phyloP scores from a whole-genome alignment of 1,139 yeast genomes.

The Wickerhamiella infanticola region DNA sequence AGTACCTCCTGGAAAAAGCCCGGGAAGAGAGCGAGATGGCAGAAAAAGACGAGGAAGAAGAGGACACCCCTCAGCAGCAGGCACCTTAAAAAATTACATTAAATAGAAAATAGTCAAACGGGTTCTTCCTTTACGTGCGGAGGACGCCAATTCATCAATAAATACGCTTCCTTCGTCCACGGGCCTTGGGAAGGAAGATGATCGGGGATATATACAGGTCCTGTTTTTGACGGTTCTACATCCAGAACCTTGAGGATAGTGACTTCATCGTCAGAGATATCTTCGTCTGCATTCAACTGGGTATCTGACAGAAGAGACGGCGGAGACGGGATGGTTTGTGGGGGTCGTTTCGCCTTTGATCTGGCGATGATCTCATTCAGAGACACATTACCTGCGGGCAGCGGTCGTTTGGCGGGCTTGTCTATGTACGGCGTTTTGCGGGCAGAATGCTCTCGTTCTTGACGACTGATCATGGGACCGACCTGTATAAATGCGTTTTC shows the following conservation, averaged over 20 bases:
- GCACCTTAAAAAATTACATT: neutral
- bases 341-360: neutral
- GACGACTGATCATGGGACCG: neutral
- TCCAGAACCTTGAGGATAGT: neutral
- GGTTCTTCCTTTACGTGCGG: constrained; percentile 1
- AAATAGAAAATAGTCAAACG: neutral
- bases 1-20: constrained; percentile 43
- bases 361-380: neutral
- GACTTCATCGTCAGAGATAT: neutral
- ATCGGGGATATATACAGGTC: constrained; percentile 6
- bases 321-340: no score
- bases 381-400: neutral
- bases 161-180: constrained; percentile 15
- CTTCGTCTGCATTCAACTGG: no score
- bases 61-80: neutral
- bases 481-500: constrained; percentile 1
- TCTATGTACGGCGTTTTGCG: neutral
- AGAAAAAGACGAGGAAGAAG: neutral
- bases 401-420: neutral
- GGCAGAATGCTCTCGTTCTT: neutral
- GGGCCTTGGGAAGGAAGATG: constrained; percentile 10
- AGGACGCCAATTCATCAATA: constrained; percentile 13
- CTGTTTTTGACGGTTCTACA: neutral
- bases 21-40: constrained; percentile 10
- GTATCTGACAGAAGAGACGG: no score